Conservation (phyloP, 768 basidiomycete genomes). For the Porpolomopsis calyptriformis region DNA sequence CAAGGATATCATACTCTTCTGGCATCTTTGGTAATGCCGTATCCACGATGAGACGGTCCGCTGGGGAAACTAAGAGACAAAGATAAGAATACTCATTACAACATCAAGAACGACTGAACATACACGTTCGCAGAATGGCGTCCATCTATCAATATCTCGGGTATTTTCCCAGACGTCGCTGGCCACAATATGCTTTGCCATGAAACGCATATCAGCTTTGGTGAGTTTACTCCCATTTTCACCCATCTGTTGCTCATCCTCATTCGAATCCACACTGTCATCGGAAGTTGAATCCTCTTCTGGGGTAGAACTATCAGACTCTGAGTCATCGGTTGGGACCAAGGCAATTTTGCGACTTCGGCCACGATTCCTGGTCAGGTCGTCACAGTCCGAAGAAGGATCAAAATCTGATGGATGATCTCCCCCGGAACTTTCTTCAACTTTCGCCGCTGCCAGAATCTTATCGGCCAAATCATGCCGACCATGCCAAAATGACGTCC, state of each 20-base stretch:
- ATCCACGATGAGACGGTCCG: constrained; percentile 50
- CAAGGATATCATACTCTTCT: constrained; percentile 30
- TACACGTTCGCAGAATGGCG: constrained; percentile 41
- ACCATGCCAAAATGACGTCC: constrained; percentile 58
- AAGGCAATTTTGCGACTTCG: constrained; percentile 15
- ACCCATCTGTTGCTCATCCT: constrained; percentile 44
- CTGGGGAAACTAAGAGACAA: constrained; percentile 34
- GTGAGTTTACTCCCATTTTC: constrained; percentile 37
- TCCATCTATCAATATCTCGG: constrained; percentile 41
- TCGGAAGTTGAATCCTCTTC: not conserved
- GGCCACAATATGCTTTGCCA: constrained; percentile 49
- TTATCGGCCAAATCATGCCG: constrained; percentile 60
- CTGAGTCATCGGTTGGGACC: constrained; percentile 3
- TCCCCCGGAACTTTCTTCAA: constrained; percentile 21
- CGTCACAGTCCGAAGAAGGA: too few species aligned
- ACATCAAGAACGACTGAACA: constrained; percentile 9
- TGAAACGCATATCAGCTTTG: constrained; percentile 50
- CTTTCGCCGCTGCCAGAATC: constrained; percentile 38
- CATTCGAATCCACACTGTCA: constrained; percentile 6
- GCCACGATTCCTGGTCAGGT: too few species aligned
- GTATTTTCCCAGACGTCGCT: constrained; percentile 35
- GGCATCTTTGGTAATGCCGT: constrained; percentile 46
- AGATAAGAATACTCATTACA: not conserved
- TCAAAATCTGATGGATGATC: too few species aligned
- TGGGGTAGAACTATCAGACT: constrained; percentile 11